Conservation (phyloP, 2,329 filamentous ascomycete genomes). For the Penicillium sp. region DNA sequence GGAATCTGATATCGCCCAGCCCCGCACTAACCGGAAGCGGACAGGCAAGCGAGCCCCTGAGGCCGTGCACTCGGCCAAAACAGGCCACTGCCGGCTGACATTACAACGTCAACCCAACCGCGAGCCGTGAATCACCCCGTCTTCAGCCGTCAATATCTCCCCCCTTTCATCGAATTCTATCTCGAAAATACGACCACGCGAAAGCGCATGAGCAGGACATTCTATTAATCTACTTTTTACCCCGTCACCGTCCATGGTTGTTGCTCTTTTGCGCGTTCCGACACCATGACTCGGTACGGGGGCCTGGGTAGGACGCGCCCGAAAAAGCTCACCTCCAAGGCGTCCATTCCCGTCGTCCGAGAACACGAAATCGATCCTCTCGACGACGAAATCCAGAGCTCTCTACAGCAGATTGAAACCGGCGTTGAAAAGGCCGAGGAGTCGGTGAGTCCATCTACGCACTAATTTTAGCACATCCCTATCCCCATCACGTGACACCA, state of each 20-base stretch:
- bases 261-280: slow-evolving; percentile 39
- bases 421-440: slow-evolving; percentile 97
- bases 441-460: slow-evolving; percentile 71
- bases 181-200: slow-evolving; percentile 55
- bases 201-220: slow-evolving; percentile 61
- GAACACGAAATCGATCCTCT: slow-evolving; percentile 89
- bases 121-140: slow-evolving; percentile 23
- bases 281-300: slow-evolving; percentile 50
- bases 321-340: slow-evolving; percentile 85
- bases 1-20: slow-evolving; percentile 46
- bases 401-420: slow-evolving; percentile 83
- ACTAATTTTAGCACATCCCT: slow-evolving; percentile 37
- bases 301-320: slow-evolving; percentile 52
- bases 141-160: slow-evolving; percentile 32
- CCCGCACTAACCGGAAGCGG: slow-evolving; percentile 46
- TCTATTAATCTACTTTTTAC: slow-evolving; percentile 66
- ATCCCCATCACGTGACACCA: slow-evolving; percentile 42
- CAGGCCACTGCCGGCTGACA: slow-evolving; percentile 43
- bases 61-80: slow-evolving; percentile 45
- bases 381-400: slow-evolving; percentile 81
- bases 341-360: slow-evolving; percentile 80
- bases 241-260: slow-evolving; percentile 52
- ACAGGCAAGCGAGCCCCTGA: slow-evolving; percentile 47
- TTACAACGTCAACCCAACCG: slow-evolving; percentile 49
- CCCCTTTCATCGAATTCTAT: slow-evolving; percentile 56